Evolutionary conservation across 208 protist species (phyloP), one percentile per base, ranked within the genome.

Genomic region (Wallacemonas sp.): DNA sequence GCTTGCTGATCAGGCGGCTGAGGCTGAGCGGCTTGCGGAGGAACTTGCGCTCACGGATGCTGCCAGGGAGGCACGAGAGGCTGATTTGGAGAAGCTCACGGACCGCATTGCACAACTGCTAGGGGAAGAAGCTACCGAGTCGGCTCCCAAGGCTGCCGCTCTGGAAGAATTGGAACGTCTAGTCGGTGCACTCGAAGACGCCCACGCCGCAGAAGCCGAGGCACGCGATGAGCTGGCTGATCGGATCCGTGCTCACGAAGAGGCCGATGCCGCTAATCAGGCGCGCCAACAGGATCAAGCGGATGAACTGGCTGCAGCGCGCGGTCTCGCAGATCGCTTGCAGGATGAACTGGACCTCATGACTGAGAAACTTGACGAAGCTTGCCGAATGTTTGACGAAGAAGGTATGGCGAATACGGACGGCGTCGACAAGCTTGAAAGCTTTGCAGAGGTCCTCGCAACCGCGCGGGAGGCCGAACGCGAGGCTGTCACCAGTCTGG

Each of bases 301-400:
- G 2, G 47, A 48, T 17, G 79, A 85, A 12, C 48, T 78, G 14
- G 70, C 30, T 33, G 69, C 76, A 11, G 68, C 72, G 1, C 24
- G 24, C 2, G 68, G 4, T 5, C 74, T 76, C 24, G 46, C 65
- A 9, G 74, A 68, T 32, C 65, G 68, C 0, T 44, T 80, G n/a
- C 78, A 80, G 52, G 26, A 47, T 11, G 70, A 84, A 60, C 63
- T 84, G 17, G 63, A 78, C 27, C 8, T 75, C 1, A 32, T 84
- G 19, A 73, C 70, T 29, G 65, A 76, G 1, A 76, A 74, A 55
- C 29, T 84, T 39, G 74, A 84, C 11, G 78, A 84, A 49, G 60
- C 60, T 24, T 76, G 65, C 21, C 24, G 39, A 14, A 38, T 82
- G 5, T 82, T 69, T 30, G 62, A 65, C 23, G 71, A 76, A 12